Evolutionary conservation across 306 rosid genomes (phyloP), one percentile per base, ranked within the genome.

Genomic region (Fragaria vesca): DNA sequence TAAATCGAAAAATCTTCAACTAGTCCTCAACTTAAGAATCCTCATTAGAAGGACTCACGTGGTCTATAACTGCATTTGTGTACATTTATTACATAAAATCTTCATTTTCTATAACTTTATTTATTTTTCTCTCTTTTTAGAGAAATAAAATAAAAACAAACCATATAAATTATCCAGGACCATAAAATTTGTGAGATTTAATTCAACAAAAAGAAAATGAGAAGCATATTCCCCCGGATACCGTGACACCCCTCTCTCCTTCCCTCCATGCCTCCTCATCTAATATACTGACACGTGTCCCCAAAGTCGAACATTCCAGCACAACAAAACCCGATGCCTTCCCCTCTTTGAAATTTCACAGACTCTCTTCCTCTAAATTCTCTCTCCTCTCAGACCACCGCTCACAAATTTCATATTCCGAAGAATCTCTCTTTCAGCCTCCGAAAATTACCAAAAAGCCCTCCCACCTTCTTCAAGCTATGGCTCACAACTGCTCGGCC

Each of bases 351-450:
- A 30, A 60, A 62, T 12, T 30, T 62, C 68, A 62, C 8, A 26
- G 6, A 12, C 36, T n/a, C 30, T 9, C 63, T 57, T 21, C 32
- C 63, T 57, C 15, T 1, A 24, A 2, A 8, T 7, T 52, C 60
- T 18, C 60, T 26, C 36, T 12, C 40, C 16, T 26, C 13, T 30
- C 46, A 34, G 46, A 12, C 28, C 70, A 66, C 47, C 70, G 47
- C 70, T 66, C 47, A 17, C 47, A 6, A 66, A 17, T 66, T 66
- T 66, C 70, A 36, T 66, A 66, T 66, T 66, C 66, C 66, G 38
- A 15, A 30, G 42, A 63, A 63, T 63, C 47, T 36, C 70, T 66
- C 47, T 36, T 38, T 17, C 70, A 6, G 12, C n/a, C 17, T 1
- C 5, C 12, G 40, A 66, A 66, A 66, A 18, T 66, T 66, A 66